phyloP scores from a whole-genome alignment of 441 rosid genomes.

The Adansonia gregorii region DNA sequence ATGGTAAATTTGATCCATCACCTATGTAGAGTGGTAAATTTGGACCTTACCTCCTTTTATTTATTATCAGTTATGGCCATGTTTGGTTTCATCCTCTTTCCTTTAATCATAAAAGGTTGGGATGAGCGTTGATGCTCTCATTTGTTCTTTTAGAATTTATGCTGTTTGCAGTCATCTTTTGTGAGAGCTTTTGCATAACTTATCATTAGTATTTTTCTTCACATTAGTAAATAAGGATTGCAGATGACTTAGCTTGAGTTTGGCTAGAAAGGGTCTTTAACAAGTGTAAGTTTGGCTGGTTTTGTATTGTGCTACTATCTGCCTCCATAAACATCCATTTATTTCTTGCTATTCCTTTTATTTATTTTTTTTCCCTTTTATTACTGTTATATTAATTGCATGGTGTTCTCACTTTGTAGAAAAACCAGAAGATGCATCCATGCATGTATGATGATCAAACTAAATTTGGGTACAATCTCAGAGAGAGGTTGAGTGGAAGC shows the following conservation, averaged over 20 bases:
- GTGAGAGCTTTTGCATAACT: neutral
- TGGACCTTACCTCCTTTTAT: neutral
- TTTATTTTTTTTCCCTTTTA: neutral
- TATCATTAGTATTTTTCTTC: neutral
- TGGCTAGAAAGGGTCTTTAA: neutral
- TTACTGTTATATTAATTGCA: constrained; percentile 21
- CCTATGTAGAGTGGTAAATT: too few relatives aligned
- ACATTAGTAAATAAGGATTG: neutral
- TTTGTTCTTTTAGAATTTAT: neutral
- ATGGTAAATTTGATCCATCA: neutral
- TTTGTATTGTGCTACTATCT: neutral
- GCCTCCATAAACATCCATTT: neutral
- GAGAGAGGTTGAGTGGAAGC: constrained; percentile 60
- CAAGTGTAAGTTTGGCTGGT: neutral
- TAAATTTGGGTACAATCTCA: constrained; percentile 71
- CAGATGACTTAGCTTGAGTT: neutral
- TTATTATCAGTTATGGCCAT: neutral
- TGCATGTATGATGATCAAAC: constrained; percentile 66
- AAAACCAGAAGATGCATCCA: constrained; percentile 79
- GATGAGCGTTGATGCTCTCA: neutral
- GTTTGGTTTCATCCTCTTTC: neutral
- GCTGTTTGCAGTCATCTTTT: neutral
- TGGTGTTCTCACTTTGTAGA: constrained; percentile 47
- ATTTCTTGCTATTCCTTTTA: neutral
- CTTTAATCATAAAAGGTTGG: neutral